These are phyloP conservation scores for Solanum bulbocastanum DNA, from an alignment of 257 asterid species.

Conservation along the genomic window DNA sequence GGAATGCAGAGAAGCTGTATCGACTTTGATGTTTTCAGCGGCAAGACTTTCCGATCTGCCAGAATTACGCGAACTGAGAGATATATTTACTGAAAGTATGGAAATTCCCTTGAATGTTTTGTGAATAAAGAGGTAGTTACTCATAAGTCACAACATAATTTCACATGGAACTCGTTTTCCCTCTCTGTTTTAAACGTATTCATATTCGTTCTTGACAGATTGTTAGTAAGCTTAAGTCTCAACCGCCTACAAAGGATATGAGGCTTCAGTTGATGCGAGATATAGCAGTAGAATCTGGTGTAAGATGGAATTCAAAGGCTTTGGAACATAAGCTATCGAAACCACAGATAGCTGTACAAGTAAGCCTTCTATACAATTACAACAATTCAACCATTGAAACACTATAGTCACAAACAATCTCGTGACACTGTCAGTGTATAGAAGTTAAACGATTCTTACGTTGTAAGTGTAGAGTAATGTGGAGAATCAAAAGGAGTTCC, in stretches of 20 bases:
- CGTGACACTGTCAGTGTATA: not conserved
- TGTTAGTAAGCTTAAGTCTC: constrained; percentile 35
- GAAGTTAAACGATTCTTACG: not conserved
- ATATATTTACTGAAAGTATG: constrained; percentile 51
- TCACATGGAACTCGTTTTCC: not conserved
- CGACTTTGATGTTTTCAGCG: constrained; percentile 77
- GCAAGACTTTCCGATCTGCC: constrained; percentile 87
- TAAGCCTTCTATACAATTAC: constrained; percentile 5
- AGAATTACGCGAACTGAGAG: constrained; percentile 70
- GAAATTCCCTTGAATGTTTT: constrained; percentile 33
- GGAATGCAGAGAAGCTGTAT: constrained; percentile 74
- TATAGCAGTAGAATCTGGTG: constrained; percentile 48
- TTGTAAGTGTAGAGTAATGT: not conserved
- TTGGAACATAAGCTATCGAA: constrained; percentile 45
- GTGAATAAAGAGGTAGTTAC: constrained; percentile 51
- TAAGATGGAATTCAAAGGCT: constrained; percentile 52
- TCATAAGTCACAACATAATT: not conserved
- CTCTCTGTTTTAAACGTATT: not conserved
- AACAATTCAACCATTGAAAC: not conserved
- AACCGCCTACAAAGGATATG: constrained; percentile 38
- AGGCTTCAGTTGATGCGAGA: constrained; percentile 60
- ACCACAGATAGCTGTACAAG: constrained; percentile 24
- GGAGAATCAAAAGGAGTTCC: not conserved
- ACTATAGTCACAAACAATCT: not conserved
- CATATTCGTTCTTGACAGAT: constrained; percentile 31